Evolutionary conservation across 73 alveolate species (phyloP).

Genomic region (Paramecium bursaria): DNA sequence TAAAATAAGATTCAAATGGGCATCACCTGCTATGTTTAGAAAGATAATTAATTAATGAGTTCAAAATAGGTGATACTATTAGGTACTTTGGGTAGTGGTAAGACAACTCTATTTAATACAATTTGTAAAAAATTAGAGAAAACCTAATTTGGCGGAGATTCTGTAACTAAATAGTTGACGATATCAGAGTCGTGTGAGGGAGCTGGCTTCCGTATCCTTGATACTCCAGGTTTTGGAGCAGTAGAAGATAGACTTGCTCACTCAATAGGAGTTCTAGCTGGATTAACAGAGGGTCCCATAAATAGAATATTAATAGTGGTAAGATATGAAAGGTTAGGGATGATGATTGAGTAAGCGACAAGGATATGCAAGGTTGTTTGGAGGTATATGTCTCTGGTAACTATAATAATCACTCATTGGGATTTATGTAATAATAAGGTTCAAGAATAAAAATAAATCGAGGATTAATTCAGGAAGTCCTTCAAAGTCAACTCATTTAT

Average conservation of each 20-base stretch:
- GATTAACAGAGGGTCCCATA: conserved; percentile 24
- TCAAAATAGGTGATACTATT: not conserved
- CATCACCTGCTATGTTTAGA: too few species aligned
- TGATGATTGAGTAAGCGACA: not conserved
- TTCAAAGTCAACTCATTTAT: not conserved
- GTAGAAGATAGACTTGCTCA: not conserved
- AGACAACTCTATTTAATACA: conserved; percentile 24
- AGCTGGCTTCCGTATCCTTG: not conserved
- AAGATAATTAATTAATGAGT: too few species aligned
- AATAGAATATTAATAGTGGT: conserved; percentile 8
- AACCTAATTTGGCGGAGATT: not conserved
- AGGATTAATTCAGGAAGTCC: not conserved
- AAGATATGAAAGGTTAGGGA: not conserved
- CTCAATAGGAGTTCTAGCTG: conserved; percentile 4
- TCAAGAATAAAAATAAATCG: not conserved
- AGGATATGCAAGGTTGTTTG: not conserved
- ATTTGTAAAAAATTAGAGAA: not conserved
- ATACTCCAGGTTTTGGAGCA: conserved; percentile 44
- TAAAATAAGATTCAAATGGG: too few species aligned
- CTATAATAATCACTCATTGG: conserved; percentile 16
- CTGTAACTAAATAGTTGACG: conserved; percentile 12
- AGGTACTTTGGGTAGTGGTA: conserved; percentile 38
- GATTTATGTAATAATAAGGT: not conserved
- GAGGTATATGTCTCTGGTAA: not conserved
- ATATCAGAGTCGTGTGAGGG: not conserved